Conservation (phyloP, 768 basidiomycete species). For the Omphalotus guepiniiformis region DNA sequence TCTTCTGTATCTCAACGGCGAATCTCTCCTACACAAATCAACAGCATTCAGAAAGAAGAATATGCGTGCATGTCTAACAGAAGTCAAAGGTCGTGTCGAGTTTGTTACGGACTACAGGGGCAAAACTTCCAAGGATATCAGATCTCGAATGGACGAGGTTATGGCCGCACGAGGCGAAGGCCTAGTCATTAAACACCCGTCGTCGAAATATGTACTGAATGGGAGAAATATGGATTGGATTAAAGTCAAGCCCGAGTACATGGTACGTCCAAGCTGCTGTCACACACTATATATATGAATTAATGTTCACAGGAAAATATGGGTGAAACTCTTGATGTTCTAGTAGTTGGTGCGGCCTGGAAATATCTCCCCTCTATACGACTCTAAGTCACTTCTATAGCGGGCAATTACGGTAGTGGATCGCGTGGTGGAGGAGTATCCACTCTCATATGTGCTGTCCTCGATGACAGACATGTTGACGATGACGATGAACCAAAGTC, state of each 20-base stretch:
- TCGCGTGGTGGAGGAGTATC: constrained; percentile 86
- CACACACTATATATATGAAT: background rate
- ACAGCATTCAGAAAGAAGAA: constrained; percentile 77
- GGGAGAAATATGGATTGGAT: constrained; percentile 91
- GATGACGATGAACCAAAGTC: constrained; percentile 65
- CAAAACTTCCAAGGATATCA: constrained; percentile 76
- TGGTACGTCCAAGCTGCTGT: constrained; percentile 43
- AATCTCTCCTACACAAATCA: constrained; percentile 67
- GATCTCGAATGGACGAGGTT: constrained; percentile 73
- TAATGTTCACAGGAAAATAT: constrained; percentile 63
- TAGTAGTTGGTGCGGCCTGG: constrained; percentile 71
- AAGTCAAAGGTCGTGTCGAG: constrained; percentile 78
- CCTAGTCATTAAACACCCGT: constrained; percentile 83
- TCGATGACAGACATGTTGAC: constrained; percentile 61
- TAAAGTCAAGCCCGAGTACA: constrained; percentile 90
- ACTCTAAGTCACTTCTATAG: constrained; percentile 31
- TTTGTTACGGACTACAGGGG: constrained; percentile 70
- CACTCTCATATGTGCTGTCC: constrained; percentile 82
- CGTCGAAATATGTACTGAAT: constrained; percentile 77
- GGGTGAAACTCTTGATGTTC: constrained; percentile 88
- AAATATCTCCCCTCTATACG: background rate
- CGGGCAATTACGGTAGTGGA: constrained; percentile 85
- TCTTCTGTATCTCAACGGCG: constrained; percentile 83
- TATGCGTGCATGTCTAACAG: constrained; percentile 60
- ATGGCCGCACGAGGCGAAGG: constrained; percentile 90